Evolutionary conservation across 331 rosid genomes (phyloP), one percentile per base, ranked within the genome.

Genomic region (Arachis monticola): DNA sequence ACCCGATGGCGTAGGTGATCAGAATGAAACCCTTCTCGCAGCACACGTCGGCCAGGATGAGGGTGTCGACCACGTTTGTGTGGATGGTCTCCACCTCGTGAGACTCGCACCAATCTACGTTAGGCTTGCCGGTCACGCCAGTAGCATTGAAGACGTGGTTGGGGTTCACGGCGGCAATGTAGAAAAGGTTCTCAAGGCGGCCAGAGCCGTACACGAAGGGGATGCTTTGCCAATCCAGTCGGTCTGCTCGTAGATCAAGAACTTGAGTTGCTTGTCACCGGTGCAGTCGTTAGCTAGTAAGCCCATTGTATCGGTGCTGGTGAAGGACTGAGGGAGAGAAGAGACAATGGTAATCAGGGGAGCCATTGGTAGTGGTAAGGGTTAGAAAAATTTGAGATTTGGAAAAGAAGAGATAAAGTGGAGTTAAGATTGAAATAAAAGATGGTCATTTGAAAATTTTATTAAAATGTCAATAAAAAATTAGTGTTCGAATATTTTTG

Each of bases 61-160:
- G 60, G 38, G 96, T 90, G 2, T 96, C 97, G 5, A 73, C 93
- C 1, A 92, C 96, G 87, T 92, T 92, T 73, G 92, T 83, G 8
- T 90, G 79, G 48, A 90, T 87, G 75, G 97, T 92, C 79, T 92
- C 96, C 7, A 90, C 92, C 83, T 90, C 90, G 61, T 92, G 97
- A 5, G 93, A 83, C 59, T 92, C 97, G 80, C 97, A 92, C 97
- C 96, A 92, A 66, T 92, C 97, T 65, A 92, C 97, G 81, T 92
- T 92, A 12, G 97, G 97, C 38, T 96, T 86, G 10, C 97, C 97
- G 0, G 96, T 90, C 40, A 92, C 94, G 0, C 97, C 97, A 6
- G 96, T 96, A 1, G 97, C 96, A 82, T 90, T 92, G 87, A 92
- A 90, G 60, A 92, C 96, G 64, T 92, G 97, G 50, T 65, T 90